phyloP scores from a whole-genome alignment of 208 protist species.

The Leishmania tropica region DNA sequence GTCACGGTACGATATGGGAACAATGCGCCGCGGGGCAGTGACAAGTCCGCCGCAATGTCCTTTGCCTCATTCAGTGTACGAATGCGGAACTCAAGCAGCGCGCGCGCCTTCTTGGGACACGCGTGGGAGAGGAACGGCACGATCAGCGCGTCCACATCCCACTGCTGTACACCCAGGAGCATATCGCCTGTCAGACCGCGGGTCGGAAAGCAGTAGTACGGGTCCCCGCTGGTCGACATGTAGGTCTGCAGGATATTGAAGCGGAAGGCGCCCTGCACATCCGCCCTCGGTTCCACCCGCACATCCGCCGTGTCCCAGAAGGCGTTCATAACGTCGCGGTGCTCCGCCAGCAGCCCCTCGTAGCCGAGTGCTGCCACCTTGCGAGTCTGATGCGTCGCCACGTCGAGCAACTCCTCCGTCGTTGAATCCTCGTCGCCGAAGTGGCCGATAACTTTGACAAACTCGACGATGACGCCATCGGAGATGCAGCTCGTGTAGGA shows the following conservation, averaged over 20 bases:
- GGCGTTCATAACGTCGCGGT: slow-evolving; percentile 52
- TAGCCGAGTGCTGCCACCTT: slow-evolving; percentile 62
- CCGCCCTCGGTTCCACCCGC: slow-evolving; percentile 41
- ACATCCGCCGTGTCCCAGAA: slow-evolving; percentile 84
- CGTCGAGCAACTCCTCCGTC: slow-evolving; percentile 82
- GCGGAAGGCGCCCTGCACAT: slow-evolving; percentile 76
- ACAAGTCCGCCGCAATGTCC: slow-evolving; percentile 74
- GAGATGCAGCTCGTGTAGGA: slow-evolving; percentile 83
- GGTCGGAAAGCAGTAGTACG: slow-evolving; percentile 66
- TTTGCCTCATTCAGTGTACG: slow-evolving; percentile 74
- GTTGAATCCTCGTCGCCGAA: slow-evolving; percentile 77
- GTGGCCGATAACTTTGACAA: slow-evolving; percentile 85
- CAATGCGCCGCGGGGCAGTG: slow-evolving; percentile 80
- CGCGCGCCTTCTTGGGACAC: slow-evolving; percentile 69
- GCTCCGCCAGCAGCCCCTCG: slow-evolving; percentile 65
- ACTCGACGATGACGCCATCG: slow-evolving; percentile 62
- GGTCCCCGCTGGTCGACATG: slow-evolving; percentile 50
- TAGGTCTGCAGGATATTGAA: slow-evolving; percentile 89
- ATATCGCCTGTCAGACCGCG: slow-evolving; percentile 78
- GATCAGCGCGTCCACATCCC: slow-evolving; percentile 90
- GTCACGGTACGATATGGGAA: slow-evolving; percentile 86
- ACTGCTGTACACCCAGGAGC: slow-evolving; percentile 77
- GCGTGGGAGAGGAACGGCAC: slow-evolving; percentile 85
- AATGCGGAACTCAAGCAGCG: slow-evolving; percentile 87
- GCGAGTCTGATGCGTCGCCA: slow-evolving; percentile 64